Evolutionary conservation across 768 basidiomycete genomes (phyloP).

Genomic region (Leccinum arenicola): DNA sequence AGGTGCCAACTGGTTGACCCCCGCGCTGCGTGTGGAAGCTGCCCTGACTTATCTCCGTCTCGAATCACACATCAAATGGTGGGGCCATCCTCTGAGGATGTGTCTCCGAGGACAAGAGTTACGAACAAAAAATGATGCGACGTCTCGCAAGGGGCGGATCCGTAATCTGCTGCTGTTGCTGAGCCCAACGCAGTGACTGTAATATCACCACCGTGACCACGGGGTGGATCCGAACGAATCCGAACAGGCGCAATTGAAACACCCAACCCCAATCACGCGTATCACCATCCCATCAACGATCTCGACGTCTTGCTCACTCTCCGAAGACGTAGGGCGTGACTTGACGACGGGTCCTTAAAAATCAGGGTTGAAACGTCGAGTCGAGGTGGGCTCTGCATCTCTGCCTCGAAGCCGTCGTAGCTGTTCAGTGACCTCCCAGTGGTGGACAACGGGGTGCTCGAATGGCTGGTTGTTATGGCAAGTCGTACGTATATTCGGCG

Average conservation of each 20-base stretch:
- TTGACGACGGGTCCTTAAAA: neutral
- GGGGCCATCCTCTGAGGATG: neutral
- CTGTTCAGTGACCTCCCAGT: neutral
- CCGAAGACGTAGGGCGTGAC: constrained; percentile 4
- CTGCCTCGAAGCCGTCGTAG: neutral
- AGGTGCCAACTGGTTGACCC: too few relatives aligned
- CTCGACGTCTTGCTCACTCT: neutral
- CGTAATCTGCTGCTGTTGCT: neutral
- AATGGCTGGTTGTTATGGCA: constrained; percentile 17
- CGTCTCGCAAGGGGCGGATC: neutral
- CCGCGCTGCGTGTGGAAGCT: too few relatives aligned
- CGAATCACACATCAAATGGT: neutral
- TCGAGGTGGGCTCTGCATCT: neutral
- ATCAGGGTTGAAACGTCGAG: neutral
- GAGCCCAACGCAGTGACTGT: neutral
- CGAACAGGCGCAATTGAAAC: constrained; percentile 21
- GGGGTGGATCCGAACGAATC: neutral
- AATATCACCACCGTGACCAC: neutral
- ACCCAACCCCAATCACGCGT: neutral
- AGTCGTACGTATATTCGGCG: neutral
- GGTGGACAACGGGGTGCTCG: constrained; percentile 1
- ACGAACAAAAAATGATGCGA: neutral
- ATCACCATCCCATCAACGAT: neutral
- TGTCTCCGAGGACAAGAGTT: constrained; percentile 18
- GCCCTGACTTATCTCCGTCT: too few relatives aligned